Evolutionary conservation across 2,329 filamentous ascomycete species (phyloP).

Genomic region (Grosmannia penicillata): DNA sequence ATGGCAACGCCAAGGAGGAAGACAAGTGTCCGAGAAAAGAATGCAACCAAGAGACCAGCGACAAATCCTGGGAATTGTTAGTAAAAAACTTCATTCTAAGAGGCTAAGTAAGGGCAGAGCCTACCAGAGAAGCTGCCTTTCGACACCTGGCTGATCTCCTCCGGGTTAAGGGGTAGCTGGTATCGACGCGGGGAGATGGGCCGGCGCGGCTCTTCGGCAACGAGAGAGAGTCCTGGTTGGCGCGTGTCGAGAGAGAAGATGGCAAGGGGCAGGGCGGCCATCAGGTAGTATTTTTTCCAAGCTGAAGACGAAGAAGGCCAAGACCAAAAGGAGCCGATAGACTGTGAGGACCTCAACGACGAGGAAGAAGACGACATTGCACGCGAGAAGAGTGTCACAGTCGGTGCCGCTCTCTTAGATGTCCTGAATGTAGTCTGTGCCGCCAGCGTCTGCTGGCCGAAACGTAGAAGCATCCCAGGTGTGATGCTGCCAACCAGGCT

Average conservation of each 20-base stretch:
- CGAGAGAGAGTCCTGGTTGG: too few species aligned
- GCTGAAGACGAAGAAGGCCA: too few species aligned
- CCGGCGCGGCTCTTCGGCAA: background rate
- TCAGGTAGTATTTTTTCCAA: too few species aligned
- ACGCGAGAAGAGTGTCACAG: background rate
- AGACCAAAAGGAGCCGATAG: background rate
- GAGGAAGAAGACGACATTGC: background rate
- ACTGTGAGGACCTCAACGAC: constrained; percentile 1
- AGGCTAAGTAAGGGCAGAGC: constrained; percentile 2
- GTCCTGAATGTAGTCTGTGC: too few species aligned
- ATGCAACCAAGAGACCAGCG: constrained; percentile 48
- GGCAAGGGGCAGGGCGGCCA: constrained; percentile 3
- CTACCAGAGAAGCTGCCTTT: constrained; percentile 37
- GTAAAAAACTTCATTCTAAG: background rate
- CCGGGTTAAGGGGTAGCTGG: constrained; percentile 13
- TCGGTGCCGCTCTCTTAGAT: too few species aligned
- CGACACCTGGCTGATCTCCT: constrained; percentile 33
- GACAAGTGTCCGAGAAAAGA: constrained; percentile 58
- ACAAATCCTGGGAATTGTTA: constrained; percentile 36
- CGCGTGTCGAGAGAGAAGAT: background rate
- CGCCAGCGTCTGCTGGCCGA: background rate
- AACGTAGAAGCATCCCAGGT: background rate
- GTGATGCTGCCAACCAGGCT: background rate
- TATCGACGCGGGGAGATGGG: background rate
- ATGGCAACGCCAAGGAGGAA: constrained; percentile 51